Conservation (phyloP, 352 stramenopile species). For the Globisporangium alternatum region DNA sequence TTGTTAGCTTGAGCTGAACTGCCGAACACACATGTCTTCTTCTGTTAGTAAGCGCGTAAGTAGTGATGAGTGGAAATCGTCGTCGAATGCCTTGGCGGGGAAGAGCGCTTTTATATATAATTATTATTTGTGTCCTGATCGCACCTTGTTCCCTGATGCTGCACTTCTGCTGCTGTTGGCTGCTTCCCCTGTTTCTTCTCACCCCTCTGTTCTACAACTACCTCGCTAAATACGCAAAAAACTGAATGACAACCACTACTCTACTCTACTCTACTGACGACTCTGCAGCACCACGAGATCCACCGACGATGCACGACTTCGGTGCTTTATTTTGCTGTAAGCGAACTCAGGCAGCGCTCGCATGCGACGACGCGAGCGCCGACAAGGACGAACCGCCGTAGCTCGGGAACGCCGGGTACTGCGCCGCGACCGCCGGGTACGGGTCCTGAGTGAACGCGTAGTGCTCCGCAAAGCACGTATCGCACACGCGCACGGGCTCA, state of each 20-base stretch:
- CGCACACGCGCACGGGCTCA: slow-evolving; percentile 82
- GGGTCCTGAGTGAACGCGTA: slow-evolving; percentile 39
- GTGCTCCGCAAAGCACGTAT: slow-evolving; percentile 82
- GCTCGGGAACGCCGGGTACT: slow-evolving; percentile 12
- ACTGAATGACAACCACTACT: neutral
- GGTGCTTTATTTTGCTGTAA: slow-evolving; percentile 1
- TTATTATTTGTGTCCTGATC: neutral
- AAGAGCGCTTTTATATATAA: neutral
- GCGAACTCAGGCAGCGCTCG: slow-evolving; percentile 12
- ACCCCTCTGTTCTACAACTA: neutral
- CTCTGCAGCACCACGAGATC: neutral
- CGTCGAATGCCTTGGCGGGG: neutral
- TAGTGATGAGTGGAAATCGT: neutral
- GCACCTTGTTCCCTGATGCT: neutral
- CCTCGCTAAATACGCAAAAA: neutral
- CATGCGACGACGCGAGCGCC: slow-evolving; percentile 14
- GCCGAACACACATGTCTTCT: neutral
- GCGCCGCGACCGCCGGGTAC: slow-evolving; percentile 10
- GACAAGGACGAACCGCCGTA: slow-evolving; percentile 14
- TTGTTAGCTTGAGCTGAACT: neutral
- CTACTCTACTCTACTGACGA: neutral
- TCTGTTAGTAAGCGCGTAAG: neutral
- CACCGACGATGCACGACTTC: neutral
- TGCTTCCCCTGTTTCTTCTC: neutral
- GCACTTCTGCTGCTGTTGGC: neutral